A percentile compares a stretch with the other conserved stretches of the same genome.
Evolutionary conservation across 371 early-diverging fungal species (phyloP).

Genomic region (Saksenaea vasiformis): DNA sequence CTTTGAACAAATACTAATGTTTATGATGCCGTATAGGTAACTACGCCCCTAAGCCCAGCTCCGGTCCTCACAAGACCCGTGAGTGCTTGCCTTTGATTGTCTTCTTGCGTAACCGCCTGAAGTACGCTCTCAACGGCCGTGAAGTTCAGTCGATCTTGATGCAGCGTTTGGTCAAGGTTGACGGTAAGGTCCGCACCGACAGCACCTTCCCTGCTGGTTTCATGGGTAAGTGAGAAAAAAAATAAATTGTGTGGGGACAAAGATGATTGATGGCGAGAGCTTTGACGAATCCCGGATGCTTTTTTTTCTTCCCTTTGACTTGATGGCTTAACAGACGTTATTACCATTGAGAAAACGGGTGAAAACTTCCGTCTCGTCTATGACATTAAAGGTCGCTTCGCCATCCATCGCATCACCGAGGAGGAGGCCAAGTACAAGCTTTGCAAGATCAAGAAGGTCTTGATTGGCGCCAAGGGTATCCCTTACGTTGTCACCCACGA

Average conservation of each 20-base stretch:
- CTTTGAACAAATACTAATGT: too few relatives aligned
- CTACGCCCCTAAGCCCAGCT: slow-evolving; percentile 96
- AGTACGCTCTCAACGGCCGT: slow-evolving; percentile 98
- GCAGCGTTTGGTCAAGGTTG: slow-evolving; percentile 99
- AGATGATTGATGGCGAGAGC: slow-evolving; percentile 43
- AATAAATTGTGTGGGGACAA: slow-evolving; percentile 1
- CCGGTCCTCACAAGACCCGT: slow-evolving; percentile 99
- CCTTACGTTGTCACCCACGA: slow-evolving; percentile 99
- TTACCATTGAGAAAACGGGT: slow-evolving; percentile 98
- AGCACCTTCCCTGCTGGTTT: slow-evolving; percentile 98
- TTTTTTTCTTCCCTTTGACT: slow-evolving; percentile 30
- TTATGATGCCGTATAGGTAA: too few relatives aligned
- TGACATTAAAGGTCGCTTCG: slow-evolving; percentile 99
- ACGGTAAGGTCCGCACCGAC: slow-evolving; percentile 98
- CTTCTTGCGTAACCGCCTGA: slow-evolving; percentile 98
- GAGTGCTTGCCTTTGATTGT: slow-evolving; percentile 65
- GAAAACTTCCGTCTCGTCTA: slow-evolving; percentile 99
- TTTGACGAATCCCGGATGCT: slow-evolving; percentile 56
- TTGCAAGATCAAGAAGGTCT: slow-evolving; percentile 95
- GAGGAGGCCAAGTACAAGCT: slow-evolving; percentile 99
- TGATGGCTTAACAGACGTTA: slow-evolving; percentile 71
- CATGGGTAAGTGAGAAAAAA: slow-evolving; percentile 67
- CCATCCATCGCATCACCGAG: slow-evolving; percentile 97
- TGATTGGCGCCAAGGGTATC: slow-evolving; percentile 91
- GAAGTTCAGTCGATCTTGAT: slow-evolving; percentile 97